phyloP scores from a whole-genome alignment of 257 asterid genomes.

The Ballota nigra region DNA sequence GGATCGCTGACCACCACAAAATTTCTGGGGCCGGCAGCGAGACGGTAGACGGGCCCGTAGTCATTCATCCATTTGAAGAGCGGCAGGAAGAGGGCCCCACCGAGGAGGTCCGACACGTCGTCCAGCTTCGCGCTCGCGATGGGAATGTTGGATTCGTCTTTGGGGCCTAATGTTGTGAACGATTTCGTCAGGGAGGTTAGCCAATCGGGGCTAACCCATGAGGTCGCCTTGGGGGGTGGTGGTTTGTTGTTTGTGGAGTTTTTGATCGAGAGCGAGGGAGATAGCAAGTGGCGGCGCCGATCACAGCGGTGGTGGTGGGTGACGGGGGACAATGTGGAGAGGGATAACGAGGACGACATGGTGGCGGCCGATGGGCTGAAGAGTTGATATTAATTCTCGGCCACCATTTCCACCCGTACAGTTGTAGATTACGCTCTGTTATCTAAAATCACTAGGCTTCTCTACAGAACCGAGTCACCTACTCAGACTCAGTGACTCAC shows the following conservation, averaged over 20 bases:
- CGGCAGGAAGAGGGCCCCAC: conserved; percentile 90
- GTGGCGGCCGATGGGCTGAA: conserved; percentile 2
- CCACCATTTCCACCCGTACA: conserved; percentile 22
- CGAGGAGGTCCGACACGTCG: conserved; percentile 85
- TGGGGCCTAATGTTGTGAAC: conserved; percentile 48
- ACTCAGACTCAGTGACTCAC: too few relatives aligned
- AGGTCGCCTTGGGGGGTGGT: conserved; percentile 41
- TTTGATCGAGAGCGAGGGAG: conserved; percentile 29
- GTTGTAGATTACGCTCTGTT: neutral
- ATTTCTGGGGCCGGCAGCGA: conserved; percentile 82
- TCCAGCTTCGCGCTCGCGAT: conserved; percentile 78
- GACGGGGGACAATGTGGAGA: conserved; percentile 36
- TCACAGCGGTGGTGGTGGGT: conserved; percentile 22
- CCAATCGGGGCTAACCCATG: conserved; percentile 97
- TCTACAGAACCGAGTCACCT: too few relatives aligned
- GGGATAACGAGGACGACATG: conserved; percentile 42
- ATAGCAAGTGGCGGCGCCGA: conserved; percentile 15
- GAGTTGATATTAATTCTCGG: neutral
- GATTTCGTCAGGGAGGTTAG: conserved; percentile 71
- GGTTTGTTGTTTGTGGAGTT: conserved; percentile 47
- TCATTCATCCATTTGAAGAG: conserved; percentile 90
- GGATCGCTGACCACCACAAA: conserved; percentile 91
- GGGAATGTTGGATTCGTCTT: conserved; percentile 86
- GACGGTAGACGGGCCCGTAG: conserved; percentile 82
- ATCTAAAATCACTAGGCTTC: neutral